Evolutionary conservation across 2,329 filamentous ascomycete genomes (phyloP), one percentile per base, ranked within the genome.

Genomic region (Talaromyces sp.): DNA sequence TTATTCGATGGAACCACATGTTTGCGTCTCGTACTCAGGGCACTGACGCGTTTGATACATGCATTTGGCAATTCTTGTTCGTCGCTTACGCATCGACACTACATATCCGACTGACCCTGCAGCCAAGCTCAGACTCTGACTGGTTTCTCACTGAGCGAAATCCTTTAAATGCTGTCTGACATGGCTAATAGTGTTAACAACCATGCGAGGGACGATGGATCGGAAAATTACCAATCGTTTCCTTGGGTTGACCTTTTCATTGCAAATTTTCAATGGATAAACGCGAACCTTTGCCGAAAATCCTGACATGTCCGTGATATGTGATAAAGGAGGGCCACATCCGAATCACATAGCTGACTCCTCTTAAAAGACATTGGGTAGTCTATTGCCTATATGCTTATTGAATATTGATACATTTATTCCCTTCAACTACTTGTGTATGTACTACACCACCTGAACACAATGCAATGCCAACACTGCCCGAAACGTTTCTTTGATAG

Each of bases 401-500:
- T 27, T 16, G 47, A 9, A 1, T 22, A 39, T 37, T 24, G 4
- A 31, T 31, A 14, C n/a, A 24, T 4, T 19, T 37, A 16, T 9
- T 22, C 31, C 52, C 6, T 16, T 8, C 11, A 56, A 22, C 19
- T 5, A 24, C 19, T 39, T 39, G 31, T 56, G 52, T 37, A 37
- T 56, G n/a, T 19, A 37, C 33, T 16, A 9, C 10, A 37, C 22
- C 22, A 37, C 47, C 14, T n/a, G 43, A 50, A 52, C 64, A 52
- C 33, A 24, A 67, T 67, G 66, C 60, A 67, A 61, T 67, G 66
- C 48, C 60, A 64, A 41, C 66, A 67, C 50, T 67, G 66, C 31
- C 60, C 66, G 13, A 67, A 67, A 50, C 60, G 66, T 47, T 67
- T 67, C 64, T 63, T 67, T 16, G 66, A 67, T 39, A 58, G 66